Conservation (phyloP, 1,284 basidiomycete species). For the Rhizopogon hawkerae region DNA sequence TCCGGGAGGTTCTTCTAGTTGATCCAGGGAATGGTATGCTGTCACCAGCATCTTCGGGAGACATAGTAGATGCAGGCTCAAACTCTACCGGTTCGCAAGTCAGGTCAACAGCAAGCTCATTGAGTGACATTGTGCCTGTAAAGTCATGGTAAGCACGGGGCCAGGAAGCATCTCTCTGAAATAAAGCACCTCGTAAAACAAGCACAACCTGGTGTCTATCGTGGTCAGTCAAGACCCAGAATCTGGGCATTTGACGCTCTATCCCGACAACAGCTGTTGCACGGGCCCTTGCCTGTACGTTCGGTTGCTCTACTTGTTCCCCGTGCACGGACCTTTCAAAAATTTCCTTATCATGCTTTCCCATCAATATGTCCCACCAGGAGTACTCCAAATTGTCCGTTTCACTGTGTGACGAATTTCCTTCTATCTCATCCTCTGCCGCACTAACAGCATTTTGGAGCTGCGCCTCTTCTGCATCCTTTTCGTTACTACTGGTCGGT, state of each 20-base stretch:
- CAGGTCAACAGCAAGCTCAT: conserved; percentile 75
- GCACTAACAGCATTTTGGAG: conserved; percentile 59
- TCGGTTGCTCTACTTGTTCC: conserved; percentile 19
- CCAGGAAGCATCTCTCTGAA: neutral
- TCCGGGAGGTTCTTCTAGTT: conserved; percentile 17
- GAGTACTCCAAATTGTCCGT: conserved; percentile 38
- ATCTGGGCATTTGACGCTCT: conserved; percentile 66
- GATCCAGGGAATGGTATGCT: conserved; percentile 25
- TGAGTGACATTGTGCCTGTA: conserved; percentile 71
- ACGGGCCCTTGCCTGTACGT: conserved; percentile 32
- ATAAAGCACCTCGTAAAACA: conserved; percentile 49
- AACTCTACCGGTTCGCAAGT: conserved; percentile 69
- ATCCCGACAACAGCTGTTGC: conserved; percentile 52
- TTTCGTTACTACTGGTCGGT: conserved; percentile 29
- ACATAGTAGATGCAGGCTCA: conserved; percentile 37
- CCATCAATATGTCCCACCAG: conserved; percentile 74
- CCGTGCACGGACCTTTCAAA: conserved; percentile 50
- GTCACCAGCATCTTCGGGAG: conserved; percentile 25
- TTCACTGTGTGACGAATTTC: conserved; percentile 30
- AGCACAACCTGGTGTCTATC: conserved; percentile 62
- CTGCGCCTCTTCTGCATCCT: conserved; percentile 47
- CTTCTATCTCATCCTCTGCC: conserved; percentile 55
- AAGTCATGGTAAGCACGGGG: conserved; percentile 6
- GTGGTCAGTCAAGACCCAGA: conserved; percentile 76
- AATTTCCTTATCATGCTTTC: conserved; percentile 71